Evolutionary conservation across 257 asterid species (phyloP).

Genomic region (Solanum habrochaites): DNA sequence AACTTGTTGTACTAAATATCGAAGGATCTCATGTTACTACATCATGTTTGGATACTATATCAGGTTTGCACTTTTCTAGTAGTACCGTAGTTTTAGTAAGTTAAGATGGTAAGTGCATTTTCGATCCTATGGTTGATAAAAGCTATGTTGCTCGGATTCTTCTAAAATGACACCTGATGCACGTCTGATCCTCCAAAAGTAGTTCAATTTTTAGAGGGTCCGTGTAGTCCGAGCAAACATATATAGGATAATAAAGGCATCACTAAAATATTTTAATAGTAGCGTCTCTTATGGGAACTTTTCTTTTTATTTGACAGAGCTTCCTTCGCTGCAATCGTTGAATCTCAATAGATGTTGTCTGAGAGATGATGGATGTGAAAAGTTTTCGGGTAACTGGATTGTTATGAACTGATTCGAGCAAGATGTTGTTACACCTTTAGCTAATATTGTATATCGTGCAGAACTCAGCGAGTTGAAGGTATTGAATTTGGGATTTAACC

Average conservation of each 20-base stretch:
- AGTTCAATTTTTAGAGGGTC: not conserved
- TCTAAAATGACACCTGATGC: not conserved
- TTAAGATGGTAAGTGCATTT: not conserved
- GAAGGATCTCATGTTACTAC: not conserved
- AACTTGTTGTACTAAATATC: not conserved
- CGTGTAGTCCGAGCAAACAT: not conserved
- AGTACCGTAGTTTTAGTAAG: not conserved
- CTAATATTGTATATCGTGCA: not conserved
- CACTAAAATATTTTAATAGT: not conserved
- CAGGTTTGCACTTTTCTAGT: not conserved
- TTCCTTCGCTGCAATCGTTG: not conserved
- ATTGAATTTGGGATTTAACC: not conserved
- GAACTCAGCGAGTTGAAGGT: not conserved
- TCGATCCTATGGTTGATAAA: not conserved
- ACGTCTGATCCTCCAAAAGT: not conserved
- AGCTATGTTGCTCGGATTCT: not conserved
- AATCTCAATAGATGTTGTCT: not conserved
- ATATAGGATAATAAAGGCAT: not conserved
- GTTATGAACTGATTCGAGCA: not conserved
- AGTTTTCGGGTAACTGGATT: not conserved
- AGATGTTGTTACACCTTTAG: not conserved
- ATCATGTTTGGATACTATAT: not conserved
- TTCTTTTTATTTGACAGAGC: not conserved
- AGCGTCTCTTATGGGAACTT: accelerated
- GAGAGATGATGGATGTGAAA: not conserved